Base-by-base conservation (phyloP, 2,329 filamentous ascomycete species). In the Penicillium sp. region DNA sequence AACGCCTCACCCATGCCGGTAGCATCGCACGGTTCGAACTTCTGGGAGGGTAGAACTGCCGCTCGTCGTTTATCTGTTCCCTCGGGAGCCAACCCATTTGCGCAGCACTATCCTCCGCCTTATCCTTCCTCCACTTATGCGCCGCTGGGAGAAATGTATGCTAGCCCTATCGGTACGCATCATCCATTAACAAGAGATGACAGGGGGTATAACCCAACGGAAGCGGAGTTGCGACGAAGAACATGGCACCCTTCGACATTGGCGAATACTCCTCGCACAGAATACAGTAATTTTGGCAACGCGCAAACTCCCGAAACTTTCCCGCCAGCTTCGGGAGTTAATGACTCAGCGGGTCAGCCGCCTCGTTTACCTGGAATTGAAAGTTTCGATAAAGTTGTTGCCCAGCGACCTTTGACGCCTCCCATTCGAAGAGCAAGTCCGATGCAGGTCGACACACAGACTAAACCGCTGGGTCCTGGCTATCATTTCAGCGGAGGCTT, bases 281-380 rank as follows among this genome's bases (percentile, higher is more conserved):
- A 86, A 17, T 90, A 89, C 15, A 93, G 91, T 76, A 86, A 90
- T 17, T 76, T 96, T 57, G 91, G 87, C 69, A 90, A 91, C 66
- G 90, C 92, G 45, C 87, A 91, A 64, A 92, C 88, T 5, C 88
- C 91, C 6, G 86, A 89, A 76, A 73, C 87, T 82, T 66, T 84
- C 80, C 78, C 86, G 78, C 73, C 87, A 74, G 70, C 86, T 71
- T 77, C 85, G 79, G 71, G 84, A 61, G 73, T 84, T 72, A 74
- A 86, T 76, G 72, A 85, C 75, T 67, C 78, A 81, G 35, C 80
- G 76, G 45, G 82, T 75, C 88, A 89, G 68, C 85, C 83, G 7
- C 78, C 92, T 15, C 88, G 92, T 45, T 84, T 97, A 15, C 93
- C 93, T 0, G 93, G 93, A 15, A 97, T 97, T 67, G 92, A 96